Conservation (phyloP, 2,329 filamentous ascomycete genomes). For the Aspergillus fructus region DNA sequence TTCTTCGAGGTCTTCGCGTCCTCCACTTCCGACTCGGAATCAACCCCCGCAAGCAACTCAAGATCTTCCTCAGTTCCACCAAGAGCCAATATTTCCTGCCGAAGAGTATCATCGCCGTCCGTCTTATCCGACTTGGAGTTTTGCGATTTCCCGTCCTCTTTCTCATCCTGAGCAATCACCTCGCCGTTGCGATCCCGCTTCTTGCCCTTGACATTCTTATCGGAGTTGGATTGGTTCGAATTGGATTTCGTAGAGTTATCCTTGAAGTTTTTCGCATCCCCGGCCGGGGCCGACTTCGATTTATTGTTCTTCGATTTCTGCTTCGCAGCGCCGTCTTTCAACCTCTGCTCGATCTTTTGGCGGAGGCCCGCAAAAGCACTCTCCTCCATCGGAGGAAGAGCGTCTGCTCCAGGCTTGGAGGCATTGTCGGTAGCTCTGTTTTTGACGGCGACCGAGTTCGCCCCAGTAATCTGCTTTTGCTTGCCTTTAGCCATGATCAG, state of each 20-base stretch:
- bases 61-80: slow-evolving; percentile 52
- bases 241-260: slow-evolving; percentile 21
- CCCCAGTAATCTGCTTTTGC: slow-evolving; percentile 30
- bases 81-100: slow-evolving; percentile 46
- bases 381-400: slow-evolving; percentile 36
- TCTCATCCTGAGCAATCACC: slow-evolving; percentile 39
- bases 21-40: slow-evolving; percentile 50
- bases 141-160: slow-evolving; percentile 22
- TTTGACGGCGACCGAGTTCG: slow-evolving; percentile 18
- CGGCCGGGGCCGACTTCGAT: slow-evolving; percentile 21
- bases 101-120: slow-evolving; percentile 33
- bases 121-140: slow-evolving; percentile 20
- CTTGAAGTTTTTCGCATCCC: slow-evolving; percentile 25
- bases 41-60: slow-evolving; percentile 44
- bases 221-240: slow-evolving; percentile 21
- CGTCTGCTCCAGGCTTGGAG: slow-evolving; percentile 22
- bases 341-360: slow-evolving; percentile 42
- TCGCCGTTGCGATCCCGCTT: slow-evolving; percentile 49
- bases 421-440: slow-evolving; percentile 18
- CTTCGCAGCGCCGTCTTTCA: slow-evolving; percentile 34
- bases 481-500: slow-evolving; percentile 40
- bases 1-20: slow-evolving; percentile 34
- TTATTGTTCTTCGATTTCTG: slow-evolving; percentile 32
- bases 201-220: slow-evolving; percentile 37
- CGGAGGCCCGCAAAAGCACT: slow-evolving; percentile 42